Conservation (phyloP, 1,284 basidiomycete genomes). For the Ustilago lituana region DNA sequence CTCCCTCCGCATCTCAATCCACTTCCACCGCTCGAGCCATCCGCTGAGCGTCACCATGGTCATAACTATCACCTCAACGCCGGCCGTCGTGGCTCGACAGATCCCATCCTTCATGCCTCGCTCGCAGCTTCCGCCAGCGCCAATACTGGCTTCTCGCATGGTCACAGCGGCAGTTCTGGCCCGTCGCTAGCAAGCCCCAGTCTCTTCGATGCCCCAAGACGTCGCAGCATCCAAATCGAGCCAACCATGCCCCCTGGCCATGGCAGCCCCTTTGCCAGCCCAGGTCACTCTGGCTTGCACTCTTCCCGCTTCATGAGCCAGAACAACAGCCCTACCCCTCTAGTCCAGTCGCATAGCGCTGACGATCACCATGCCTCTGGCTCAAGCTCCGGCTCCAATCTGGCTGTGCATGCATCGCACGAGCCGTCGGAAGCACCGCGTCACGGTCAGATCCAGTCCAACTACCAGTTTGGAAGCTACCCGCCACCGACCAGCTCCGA, state of each 20-base stretch:
- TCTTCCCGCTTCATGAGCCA: conserved; percentile 46
- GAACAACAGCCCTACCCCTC: conserved; percentile 47
- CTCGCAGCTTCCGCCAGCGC: conserved; percentile 49
- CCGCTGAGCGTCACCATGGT: conserved; percentile 37
- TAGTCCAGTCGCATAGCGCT: conserved; percentile 26
- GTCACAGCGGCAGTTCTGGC: conserved; percentile 30
- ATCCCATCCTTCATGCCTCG: conserved; percentile 52
- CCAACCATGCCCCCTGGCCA: conserved; percentile 45
- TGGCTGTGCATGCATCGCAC: conserved; percentile 16
- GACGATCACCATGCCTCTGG: conserved; percentile 32
- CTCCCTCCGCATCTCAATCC: conserved; percentile 46
- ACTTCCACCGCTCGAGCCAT: conserved; percentile 50
- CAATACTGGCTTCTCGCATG: conserved; percentile 30
- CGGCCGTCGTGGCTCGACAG: conserved; percentile 47
- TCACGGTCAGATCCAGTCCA: conserved; percentile 34
- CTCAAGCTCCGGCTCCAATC: conserved; percentile 10
- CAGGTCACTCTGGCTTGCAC: conserved; percentile 34
- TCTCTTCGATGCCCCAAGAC: conserved; percentile 39
- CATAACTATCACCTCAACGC: conserved; percentile 26
- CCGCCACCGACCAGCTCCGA: conserved; percentile 34
- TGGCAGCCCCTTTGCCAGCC: conserved; percentile 38
- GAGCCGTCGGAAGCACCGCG: conserved; percentile 19
- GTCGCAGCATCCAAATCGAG: conserved; percentile 51
- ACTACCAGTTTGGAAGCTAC: conserved; percentile 51
- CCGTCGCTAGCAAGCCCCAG: conserved; percentile 40